These are phyloP conservation scores for Chytriomyces sp. DNA, from an alignment of 192 early-diverging fungal genomes.

Conservation along the genomic window DNA sequence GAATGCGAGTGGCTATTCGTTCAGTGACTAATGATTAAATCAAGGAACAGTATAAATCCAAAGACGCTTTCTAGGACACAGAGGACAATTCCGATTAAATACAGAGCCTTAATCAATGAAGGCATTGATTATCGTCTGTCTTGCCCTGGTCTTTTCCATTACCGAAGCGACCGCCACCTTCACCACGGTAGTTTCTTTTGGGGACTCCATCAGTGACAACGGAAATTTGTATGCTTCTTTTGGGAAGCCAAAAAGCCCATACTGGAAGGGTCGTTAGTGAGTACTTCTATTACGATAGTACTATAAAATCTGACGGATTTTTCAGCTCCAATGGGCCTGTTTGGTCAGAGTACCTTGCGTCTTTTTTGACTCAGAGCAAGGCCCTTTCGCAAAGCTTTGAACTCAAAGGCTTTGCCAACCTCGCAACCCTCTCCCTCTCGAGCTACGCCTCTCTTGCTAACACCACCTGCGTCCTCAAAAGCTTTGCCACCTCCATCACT, in stretches of 20 bases:
- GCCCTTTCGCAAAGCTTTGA: neutral
- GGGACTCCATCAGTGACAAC: slow-evolving; percentile 58
- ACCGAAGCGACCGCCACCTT: too few relatives aligned
- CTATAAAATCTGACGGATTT: neutral
- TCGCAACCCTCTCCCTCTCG: neutral
- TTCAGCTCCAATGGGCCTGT: slow-evolving; percentile 37
- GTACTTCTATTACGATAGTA: neutral
- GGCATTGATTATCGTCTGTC: too few relatives aligned
- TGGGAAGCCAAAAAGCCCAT: slow-evolving; percentile 29
- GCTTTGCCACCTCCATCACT: neutral
- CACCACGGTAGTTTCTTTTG: slow-evolving; percentile 58
- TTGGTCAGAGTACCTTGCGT: too few relatives aligned
- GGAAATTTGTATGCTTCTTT: slow-evolving; percentile 40
- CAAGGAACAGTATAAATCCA: too few relatives aligned
- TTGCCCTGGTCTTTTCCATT: too few relatives aligned
- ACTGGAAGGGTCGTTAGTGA: slow-evolving; percentile 42
- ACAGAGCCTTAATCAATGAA: too few relatives aligned
- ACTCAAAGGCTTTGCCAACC: neutral
- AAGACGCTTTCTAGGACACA: too few relatives aligned
- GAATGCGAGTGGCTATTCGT: too few relatives aligned
- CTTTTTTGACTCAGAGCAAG: neutral
- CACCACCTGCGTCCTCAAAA: neutral
- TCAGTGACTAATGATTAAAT: too few relatives aligned
- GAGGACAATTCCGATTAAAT: too few relatives aligned
- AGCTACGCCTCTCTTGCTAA: neutral